These are phyloP conservation scores for Lyophyllum decastes DNA, from an alignment of 768 basidiomycete genomes.

Conservation along the genomic window DNA sequence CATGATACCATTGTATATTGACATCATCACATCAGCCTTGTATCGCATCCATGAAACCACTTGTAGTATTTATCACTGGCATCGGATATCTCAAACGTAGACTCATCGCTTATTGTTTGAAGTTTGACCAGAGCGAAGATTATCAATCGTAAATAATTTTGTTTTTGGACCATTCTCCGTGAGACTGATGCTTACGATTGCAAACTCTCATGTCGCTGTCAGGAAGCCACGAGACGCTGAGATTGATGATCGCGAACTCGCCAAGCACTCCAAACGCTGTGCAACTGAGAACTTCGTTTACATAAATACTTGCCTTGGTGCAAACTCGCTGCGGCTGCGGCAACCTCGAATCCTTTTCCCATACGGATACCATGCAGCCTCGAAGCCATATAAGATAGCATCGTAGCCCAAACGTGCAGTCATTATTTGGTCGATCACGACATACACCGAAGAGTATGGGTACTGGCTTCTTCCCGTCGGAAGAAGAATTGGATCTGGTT, in stretches of 20 bases:
- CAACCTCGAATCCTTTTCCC: background rate
- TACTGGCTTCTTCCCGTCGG: constrained; percentile 21
- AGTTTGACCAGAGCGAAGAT: too few relatives aligned
- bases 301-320: too few relatives aligned
- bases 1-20: background rate
- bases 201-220: too few relatives aligned
- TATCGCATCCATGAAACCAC: background rate
- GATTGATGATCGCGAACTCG: too few relatives aligned
- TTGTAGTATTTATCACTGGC: constrained; percentile 7
- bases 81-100: background rate
- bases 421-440: background rate
- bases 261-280: too few relatives aligned
- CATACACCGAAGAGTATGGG: background rate
- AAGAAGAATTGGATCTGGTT: constrained; percentile 32
- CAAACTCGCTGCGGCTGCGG: background rate
- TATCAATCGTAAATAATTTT: too few relatives aligned
- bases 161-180: too few relatives aligned
- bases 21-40: background rate
- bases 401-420: background rate
- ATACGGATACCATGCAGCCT: background rate
- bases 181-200: too few relatives aligned
- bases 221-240: too few relatives aligned
- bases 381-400: background rate
- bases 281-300: too few relatives aligned
- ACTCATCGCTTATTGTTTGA: too few relatives aligned